Base-by-base conservation (phyloP, 108 stramenopile genomes). In the Pseudonitzschia delicatissima region DNA sequence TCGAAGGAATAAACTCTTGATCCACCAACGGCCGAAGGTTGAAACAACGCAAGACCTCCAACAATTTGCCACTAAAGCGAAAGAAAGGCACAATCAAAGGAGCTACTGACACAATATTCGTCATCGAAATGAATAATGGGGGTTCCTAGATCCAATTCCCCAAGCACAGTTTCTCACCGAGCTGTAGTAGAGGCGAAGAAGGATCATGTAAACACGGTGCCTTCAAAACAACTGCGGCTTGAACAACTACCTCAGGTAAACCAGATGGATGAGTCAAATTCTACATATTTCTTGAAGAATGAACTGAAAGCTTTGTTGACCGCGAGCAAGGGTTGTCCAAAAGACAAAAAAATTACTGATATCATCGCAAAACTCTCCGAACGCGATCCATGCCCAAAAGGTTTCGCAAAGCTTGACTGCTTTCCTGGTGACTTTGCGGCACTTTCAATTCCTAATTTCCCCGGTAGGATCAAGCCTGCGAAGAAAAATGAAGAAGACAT, bases 361-460 rank as follows among this genome's bases (percentile, higher is more conserved):
- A 42, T 44, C 2, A 49, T 75, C 21, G 25, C 68, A 15, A 25
- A 75, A 37, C 67, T 75, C 8, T 35, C 62, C 21, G 49, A 57
- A 9, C 44, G 68, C 32, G 57, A 64, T 26, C 67, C 67, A 4
- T 8, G 12, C 23, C 28, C 55, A 26, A 60, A 40, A 26, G 21
- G 45, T 37, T 44, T 29, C 20, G 74, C 67, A 15, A 18, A 20
- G 27, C 18, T 51, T 57, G 23, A 48, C 21, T 33, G 47, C 23
- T 62, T 77, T 39, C 11, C 17, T 13, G 76, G 76, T 7, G 64
- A 70, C 0, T 77, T 59, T 26, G 15, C 32, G 26, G 40, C 73
- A 0, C 45, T 77, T 12, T 71, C 76, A 25, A 36, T 69, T 25
- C 82, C 82, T 48, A 64, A 65, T 32, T 83, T 80, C 67, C 82